Evolutionary conservation across 2,329 filamentous ascomycete species (phyloP).

Genomic region (Fusarium sororula): DNA sequence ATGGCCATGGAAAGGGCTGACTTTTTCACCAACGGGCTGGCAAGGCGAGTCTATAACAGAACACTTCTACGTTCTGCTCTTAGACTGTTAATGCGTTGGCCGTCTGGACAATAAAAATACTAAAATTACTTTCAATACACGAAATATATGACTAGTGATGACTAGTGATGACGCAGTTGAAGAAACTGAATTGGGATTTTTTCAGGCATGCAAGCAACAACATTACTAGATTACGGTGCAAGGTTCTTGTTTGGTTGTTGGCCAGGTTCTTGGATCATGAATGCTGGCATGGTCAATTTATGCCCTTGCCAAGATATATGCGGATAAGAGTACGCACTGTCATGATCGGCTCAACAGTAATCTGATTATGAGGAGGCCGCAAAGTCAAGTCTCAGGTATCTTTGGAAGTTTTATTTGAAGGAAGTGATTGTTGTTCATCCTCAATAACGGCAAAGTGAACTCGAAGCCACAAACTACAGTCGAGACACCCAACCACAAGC

Average conservation of each 20-base stretch:
- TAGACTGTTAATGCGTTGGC: slow-evolving; percentile 65
- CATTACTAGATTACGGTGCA: not conserved
- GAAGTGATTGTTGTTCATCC: slow-evolving; percentile 28
- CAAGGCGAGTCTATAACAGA: slow-evolving; percentile 53
- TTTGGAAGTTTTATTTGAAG: slow-evolving; percentile 21
- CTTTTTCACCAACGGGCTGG: slow-evolving; percentile 50
- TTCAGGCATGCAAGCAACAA: not conserved
- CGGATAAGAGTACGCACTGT: not conserved
- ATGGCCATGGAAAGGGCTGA: slow-evolving; percentile 50
- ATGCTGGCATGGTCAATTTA: not conserved
- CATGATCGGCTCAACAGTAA: not conserved
- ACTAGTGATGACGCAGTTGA: not conserved
- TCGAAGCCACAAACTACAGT: slow-evolving; percentile 73
- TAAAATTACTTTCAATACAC: slow-evolving; percentile 56
- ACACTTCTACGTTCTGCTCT: slow-evolving; percentile 62
- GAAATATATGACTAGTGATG: slow-evolving; percentile 25
- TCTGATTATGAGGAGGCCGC: not conserved
- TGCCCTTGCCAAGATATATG: not conserved
- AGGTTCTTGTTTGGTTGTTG: not conserved
- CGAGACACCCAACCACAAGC: slow-evolving; percentile 70
- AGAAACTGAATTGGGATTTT: not conserved
- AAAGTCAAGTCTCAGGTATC: slow-evolving; percentile 34
- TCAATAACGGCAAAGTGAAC: slow-evolving; percentile 69
- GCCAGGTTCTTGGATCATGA: no score
- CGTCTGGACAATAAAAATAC: slow-evolving; percentile 66